Evolutionary conservation across 345 rosid species (phyloP), one percentile per base, ranked within the genome.

Genomic region (Gossypium longicalyx): DNA sequence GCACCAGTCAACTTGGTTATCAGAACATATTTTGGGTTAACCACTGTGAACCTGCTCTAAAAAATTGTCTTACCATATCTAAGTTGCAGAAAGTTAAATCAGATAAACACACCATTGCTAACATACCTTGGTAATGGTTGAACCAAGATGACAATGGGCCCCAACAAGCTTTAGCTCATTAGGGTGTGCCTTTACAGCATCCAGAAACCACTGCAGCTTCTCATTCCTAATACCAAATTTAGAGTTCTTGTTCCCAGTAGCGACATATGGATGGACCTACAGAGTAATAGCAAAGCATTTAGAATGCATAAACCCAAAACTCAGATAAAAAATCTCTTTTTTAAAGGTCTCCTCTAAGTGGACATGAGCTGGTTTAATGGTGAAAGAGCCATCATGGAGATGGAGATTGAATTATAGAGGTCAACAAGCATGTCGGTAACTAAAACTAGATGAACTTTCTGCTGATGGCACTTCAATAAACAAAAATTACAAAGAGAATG

Each of bases 201-300:
- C 99, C 47, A 96, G 88, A 89, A 96, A 96, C 99, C 98, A 96
- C 71, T 91, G 99, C 87, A 96, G 85, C 83, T 93, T 96, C 88
- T 96, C 98, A 71, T 96, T 96, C 87, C 99, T 89, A 63, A 96
- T 96, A 64, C 99, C 98, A 79, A 93, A 93, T 87, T 96, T 96
- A 22, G 99, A 96, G 85, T 90, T 96, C 86, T 96, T 96, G 84
- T 96, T 96, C 75, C 98, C 99, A 2, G 98, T 96, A 48, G 98
- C 97, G 58, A 96, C 98, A 84, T 93, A 96, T 73, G 99, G 93
- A 89, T 96, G 98, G 53, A 96, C 98, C 99, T 93, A 67, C 38
- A 22, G 16, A 65, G 45, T 60, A 38, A 69, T 4, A 49, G 59
- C 45, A 17, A 51, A 69, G 44, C 59, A 69, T 27, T 27, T 16